These are phyloP conservation scores for Fallopia convolvulus DNA, from an alignment of 148 eudicot species.

Conservation along the genomic window DNA sequence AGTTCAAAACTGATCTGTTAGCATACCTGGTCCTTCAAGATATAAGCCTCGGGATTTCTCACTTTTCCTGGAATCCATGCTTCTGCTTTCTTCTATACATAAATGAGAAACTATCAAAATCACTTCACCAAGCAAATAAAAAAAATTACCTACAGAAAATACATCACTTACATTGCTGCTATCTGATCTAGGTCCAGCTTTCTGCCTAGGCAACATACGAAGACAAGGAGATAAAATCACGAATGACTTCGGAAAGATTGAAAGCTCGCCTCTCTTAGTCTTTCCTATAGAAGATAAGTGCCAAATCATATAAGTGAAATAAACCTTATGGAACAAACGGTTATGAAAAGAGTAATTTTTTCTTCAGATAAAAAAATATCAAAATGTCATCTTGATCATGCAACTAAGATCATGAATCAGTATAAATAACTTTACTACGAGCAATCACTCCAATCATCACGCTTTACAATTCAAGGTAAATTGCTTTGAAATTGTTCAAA, in stretches of 20 bases:
- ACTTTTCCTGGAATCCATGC: slow-evolving; percentile 68
- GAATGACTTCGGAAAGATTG: slow-evolving; percentile 74
- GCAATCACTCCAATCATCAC: too few species aligned
- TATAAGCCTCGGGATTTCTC: slow-evolving; percentile 72
- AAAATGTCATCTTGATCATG: too few species aligned
- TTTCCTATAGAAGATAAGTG: slow-evolving; percentile 37
- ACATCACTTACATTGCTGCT: slow-evolving; percentile 34
- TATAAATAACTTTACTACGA: too few species aligned
- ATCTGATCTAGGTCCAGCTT: slow-evolving; percentile 46
- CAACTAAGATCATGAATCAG: too few species aligned
- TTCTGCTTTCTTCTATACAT: slow-evolving; percentile 43
- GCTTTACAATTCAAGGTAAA: slow-evolving; percentile 40
- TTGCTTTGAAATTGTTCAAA: not conserved
- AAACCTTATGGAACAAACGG: too few species aligned
- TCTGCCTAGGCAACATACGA: slow-evolving; percentile 89
- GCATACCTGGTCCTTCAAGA: slow-evolving; percentile 86
- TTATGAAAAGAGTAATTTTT: too few species aligned
- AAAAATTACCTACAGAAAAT: not conserved
- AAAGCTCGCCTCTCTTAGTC: slow-evolving; percentile 86
- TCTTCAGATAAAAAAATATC: too few species aligned
- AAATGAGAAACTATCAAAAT: not conserved
- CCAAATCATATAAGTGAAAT: too few species aligned
- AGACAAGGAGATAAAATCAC: slow-evolving; percentile 71
- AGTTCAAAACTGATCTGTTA: not conserved
- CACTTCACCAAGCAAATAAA: not conserved